Evolutionary conservation across 2,329 filamentous ascomycete genomes (phyloP), one percentile per base, ranked within the genome.

Genomic region (Emergomyces orientalis): DNA sequence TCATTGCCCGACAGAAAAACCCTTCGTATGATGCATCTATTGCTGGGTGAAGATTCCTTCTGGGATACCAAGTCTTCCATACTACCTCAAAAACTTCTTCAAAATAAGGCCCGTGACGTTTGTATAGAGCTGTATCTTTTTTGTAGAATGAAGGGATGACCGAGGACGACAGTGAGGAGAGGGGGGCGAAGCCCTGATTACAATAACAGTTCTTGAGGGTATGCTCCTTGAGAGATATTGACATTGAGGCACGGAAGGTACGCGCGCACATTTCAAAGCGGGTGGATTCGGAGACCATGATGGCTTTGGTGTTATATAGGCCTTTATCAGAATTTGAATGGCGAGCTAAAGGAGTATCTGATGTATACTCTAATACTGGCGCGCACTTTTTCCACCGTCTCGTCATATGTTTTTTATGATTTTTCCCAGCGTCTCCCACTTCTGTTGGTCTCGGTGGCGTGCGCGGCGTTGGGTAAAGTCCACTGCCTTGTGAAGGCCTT

Each of bases 21-120:
- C 32, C 60, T 9, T 62, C 9, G 4, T 9, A 39, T n/a, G 11
- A 17, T 14, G 19, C n/a, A 19, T 62, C 60, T 27, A 55, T 43
- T 9, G 19, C 25, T 30, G 49, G 30, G 7, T 62, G 34, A 49
- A 56, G 34, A 34, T 62, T 57, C 34, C 60, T 49, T 27, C 60
- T 19, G 8, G 60, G 51, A 57, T 62, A 62, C 60, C 60, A 62
- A 17, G 60, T 34, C 27, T 47, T 62, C 60, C 60, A 62, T 37
- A 62, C 41, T 17, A 30, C 49, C 17, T 62, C 60, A 30, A 62
- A 62, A 34, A 57, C 43, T 19, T 55, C 47, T 25, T 61, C 59
- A 25, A 34, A 22, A 30, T 54, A 27, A 7, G 32, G 27, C n/a
- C 8, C n/a, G 11, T 22, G 13, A 27, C 19, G 19, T 32, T 62